Conservation (phyloP, 2,329 filamentous ascomycete species). For the Cladosporium sp. region DNA sequence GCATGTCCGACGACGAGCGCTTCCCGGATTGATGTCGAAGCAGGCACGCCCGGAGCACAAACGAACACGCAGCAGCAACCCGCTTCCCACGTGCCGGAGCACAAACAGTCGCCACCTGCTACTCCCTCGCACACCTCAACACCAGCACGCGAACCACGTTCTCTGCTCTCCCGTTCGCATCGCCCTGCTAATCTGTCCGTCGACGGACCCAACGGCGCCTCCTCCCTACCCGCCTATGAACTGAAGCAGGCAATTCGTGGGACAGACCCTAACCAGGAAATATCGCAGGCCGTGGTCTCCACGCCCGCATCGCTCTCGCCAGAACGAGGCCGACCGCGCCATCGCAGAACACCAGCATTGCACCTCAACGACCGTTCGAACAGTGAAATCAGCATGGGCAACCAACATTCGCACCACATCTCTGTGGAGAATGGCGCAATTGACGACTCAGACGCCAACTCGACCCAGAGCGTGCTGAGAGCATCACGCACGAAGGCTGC, state of each 20-base stretch:
- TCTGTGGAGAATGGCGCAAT: background rate
- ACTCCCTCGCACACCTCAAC: constrained; percentile 9
- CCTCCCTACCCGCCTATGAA: constrained; percentile 17
- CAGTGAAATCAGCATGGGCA: constrained; percentile 23
- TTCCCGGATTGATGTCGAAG: constrained; percentile 10
- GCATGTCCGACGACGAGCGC: constrained; percentile 7
- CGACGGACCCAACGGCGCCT: constrained; percentile 22
- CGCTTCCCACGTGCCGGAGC: background rate
- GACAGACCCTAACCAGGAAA: constrained; percentile 7
- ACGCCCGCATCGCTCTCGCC: constrained; percentile 7
- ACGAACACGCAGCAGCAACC: constrained; percentile 1
- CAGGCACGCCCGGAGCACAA: constrained; percentile 11
- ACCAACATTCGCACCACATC: constrained; percentile 20
- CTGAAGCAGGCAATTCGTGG: constrained; percentile 23
- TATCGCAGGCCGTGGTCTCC: constrained; percentile 13
- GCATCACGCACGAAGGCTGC: constrained; percentile 16
- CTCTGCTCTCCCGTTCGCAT: constrained; percentile 15
- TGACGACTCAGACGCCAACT: constrained; percentile 19
- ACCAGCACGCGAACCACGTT: constrained; percentile 23
- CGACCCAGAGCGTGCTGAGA: constrained; percentile 19
- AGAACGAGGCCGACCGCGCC: constrained; percentile 16
- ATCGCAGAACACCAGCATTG: constrained; percentile 11
- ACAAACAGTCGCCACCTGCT: constrained; percentile 5
- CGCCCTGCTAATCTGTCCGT: constrained; percentile 20
- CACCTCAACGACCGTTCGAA: constrained; percentile 6